Evolutionary conservation across 345 rosid genomes (phyloP).

Genomic region (Barbarea vulgaris): DNA sequence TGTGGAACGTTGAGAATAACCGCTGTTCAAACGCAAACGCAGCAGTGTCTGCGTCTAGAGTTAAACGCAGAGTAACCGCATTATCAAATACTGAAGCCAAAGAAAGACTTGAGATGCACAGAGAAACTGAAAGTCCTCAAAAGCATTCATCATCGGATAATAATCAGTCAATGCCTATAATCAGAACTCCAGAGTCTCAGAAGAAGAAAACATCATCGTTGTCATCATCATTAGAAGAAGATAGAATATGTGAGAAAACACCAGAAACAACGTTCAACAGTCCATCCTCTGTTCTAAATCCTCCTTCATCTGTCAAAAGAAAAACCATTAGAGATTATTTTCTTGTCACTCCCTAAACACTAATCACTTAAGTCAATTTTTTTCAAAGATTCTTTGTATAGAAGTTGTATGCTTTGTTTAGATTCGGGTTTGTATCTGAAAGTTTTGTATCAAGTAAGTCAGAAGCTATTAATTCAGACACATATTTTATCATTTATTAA

Average conservation of each 20-base stretch:
- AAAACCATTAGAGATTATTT: constrained; percentile 91
- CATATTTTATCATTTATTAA: background rate
- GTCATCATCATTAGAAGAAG: constrained; percentile 33
- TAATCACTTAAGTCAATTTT: background rate
- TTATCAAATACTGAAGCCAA: constrained; percentile 50
- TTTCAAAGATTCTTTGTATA: constrained; percentile 14
- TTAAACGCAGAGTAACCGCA: constrained; percentile 77
- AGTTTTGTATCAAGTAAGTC: constrained; percentile 16
- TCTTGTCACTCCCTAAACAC: constrained; percentile 44
- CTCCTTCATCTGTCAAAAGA: constrained; percentile 84
- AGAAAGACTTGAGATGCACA: constrained; percentile 44
- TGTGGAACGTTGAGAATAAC: constrained; percentile 66
- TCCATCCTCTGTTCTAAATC: constrained; percentile 85
- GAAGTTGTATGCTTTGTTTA: constrained; percentile 10
- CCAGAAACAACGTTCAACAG: constrained; percentile 60
- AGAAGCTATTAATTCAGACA: background rate
- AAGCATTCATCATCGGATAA: constrained; percentile 40
- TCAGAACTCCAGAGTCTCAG: constrained; percentile 62
- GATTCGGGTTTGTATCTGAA: constrained; percentile 1
- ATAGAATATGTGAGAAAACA: constrained; percentile 49
- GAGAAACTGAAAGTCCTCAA: constrained; percentile 34
- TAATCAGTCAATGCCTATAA: constrained; percentile 29
- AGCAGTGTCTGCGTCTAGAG: constrained; percentile 36
- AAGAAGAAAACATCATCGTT: constrained; percentile 36
- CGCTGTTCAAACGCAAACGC: constrained; percentile 41